Evolutionary conservation across 768 basidiomycete genomes (phyloP).

Genomic region (Mycena galopus): DNA sequence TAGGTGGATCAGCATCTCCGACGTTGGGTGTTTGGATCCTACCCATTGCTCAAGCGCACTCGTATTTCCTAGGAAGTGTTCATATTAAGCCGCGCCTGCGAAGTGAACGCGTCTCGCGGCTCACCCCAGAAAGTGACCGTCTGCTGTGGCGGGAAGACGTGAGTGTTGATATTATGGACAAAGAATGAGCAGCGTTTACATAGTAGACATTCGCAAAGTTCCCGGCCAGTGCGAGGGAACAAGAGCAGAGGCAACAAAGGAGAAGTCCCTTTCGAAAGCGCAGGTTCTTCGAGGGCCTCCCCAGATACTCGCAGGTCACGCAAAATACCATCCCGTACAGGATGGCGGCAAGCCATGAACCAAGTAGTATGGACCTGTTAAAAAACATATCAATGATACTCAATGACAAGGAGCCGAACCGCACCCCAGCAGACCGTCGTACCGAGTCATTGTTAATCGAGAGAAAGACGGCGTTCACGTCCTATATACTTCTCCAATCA

Average conservation of each 20-base stretch:
- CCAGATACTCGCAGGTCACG: neutral
- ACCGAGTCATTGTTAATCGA: too few species aligned
- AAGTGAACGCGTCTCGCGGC: neutral
- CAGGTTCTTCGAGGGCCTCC: neutral
- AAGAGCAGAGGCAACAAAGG: neutral
- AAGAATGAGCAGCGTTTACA: neutral
- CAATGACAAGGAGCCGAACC: neutral
- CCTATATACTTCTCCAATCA: too few species aligned
- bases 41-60: neutral
- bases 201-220: neutral
- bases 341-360: neutral
- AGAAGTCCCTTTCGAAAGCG: neutral
- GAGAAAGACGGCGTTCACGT: too few species aligned
- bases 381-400: neutral
- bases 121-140: conserved; percentile 10
- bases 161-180: neutral
- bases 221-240: neutral
- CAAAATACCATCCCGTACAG: neutral
- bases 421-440: neutral
- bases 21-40: too few species aligned
- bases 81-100: neutral
- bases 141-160: neutral
- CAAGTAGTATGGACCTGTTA: neutral
- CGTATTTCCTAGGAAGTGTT: neutral
- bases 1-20: neutral